Evolutionary conservation across 73 alveolate species (phyloP), one percentile per base, ranked within the genome.

Genomic region (Chromera velia): DNA sequence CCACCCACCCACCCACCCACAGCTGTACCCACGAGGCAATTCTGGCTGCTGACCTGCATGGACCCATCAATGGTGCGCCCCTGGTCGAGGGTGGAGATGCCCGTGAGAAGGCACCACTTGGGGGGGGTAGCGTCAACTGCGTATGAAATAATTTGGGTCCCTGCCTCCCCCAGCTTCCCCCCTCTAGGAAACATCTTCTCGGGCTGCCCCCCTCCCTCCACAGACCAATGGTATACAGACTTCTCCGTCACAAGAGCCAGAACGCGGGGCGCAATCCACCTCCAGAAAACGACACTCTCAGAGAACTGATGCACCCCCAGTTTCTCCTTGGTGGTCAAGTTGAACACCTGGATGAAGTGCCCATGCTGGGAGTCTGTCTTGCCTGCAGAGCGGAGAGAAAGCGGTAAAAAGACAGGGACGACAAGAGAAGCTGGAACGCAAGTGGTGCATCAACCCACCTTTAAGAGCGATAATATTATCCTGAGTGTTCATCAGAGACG

Each of bases 381-480:
- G 31, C 77, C 85, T 76, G 68, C 33, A 49, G 0, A 7, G 22
- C 30, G 24, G 17, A 9, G 33, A 32, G 24, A 9, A 1, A 33
- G 0, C 7, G 6, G 9, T 13, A 32, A 22, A 63, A 9, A 33
- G 33, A 30, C 29, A 65, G 28, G 45, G 45, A 0, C 7, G 9
- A 0, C 33, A 47, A 0, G 31, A 18, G 30, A 55, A 72, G 81
- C 87, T 29, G 80, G 84, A 45, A 84, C 76, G 70, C 70, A 48
- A 28, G 87, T 40, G 84, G 71, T 79, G 40, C 87, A 29, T 82
- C 47, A 82, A 80, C 27, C 75, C 69, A 30, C 95, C 99, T 77
- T 96, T 84, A 75, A 93, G 92, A 22, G 99, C 97, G 87, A 94
- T 94, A 80, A 94, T 89, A 86, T 92, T 90, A 84, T 88, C 91